Base-by-base conservation (phyloP, 257 asterid genomes). In the Anisodus tanguticus region DNA sequence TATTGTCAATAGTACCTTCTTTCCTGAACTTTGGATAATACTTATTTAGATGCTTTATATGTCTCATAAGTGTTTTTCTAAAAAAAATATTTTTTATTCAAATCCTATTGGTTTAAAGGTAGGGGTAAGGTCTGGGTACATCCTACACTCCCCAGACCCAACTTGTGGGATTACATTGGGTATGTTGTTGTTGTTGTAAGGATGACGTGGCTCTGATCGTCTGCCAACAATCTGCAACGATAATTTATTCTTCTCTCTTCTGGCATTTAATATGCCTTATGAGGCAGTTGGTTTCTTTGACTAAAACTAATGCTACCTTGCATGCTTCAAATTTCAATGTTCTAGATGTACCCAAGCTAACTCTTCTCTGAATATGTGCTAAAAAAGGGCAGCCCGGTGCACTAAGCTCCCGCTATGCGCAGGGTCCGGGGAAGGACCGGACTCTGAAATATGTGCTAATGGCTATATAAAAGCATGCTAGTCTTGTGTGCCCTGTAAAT, bases 231-330 rank as follows among this genome's bases (percentile, higher is more conserved):
- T 51, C 19, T 74, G 26, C 63, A 6, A 13, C 12, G 63, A 12
- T 22, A 76, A 22, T 76, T 22, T 41, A 12, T 26, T 76, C 47
- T 26, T 13, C 15, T 49, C 43, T 26, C 54, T 22, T 76, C 81
- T 53, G 60, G 81, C 63, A 76, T 26, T 76, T 51, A 49, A 74
- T 74, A 49, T 76, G 63, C 3, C 62, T 76, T 51, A 76, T 22
- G 81, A 76, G 63, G 57, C 63, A 76, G 19, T 19, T 76, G 51
- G 45, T 51, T 26, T 59, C 45, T 76, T 72, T 51, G 63, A 74
- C 45, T 49, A 49, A 60, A 22, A 74, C 7, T 43, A 8, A 10
- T 76, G 47, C 63, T 51, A 26, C 63, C 47, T 13, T 76, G 59
- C 63, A 53, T 76, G 63, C 62, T 49, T 76, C 81, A 26, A 74